Conservation (phyloP, 2,329 filamentous ascomycete species). For the Colletotrichum tropicale region DNA sequence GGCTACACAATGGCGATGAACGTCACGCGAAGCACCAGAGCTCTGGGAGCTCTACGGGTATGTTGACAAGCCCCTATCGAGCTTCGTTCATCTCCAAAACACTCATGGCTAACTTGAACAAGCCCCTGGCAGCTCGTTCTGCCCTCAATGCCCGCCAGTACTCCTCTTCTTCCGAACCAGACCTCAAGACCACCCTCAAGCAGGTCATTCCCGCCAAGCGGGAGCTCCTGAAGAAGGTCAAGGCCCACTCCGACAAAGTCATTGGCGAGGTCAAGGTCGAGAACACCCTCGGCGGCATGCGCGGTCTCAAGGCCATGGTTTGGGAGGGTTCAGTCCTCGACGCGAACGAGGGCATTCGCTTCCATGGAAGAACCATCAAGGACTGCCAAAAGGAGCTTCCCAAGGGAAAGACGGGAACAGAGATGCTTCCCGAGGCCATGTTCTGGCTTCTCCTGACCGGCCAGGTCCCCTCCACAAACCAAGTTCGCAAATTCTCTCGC, state of each 20-base stretch:
- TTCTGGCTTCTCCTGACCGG: constrained; percentile 98
- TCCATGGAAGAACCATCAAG: constrained; percentile 97
- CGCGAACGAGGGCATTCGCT: constrained; percentile 95
- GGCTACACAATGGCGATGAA: constrained; percentile 64
- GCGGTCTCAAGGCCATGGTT: constrained; percentile 95
- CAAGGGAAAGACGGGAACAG: constrained; percentile 88
- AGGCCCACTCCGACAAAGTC: constrained; percentile 79
- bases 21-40: constrained; percentile 64
- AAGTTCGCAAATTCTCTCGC: constrained; percentile 82
- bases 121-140: constrained; percentile 29
- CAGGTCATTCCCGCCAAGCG: constrained; percentile 89
- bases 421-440: constrained; percentile 99
- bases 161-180: constrained; percentile 77
- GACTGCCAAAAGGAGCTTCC: constrained; percentile 94
- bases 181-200: constrained; percentile 86
- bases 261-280: constrained; percentile 94
- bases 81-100: too few relatives aligned
- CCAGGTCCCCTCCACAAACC: constrained; percentile 81
- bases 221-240: constrained; percentile 92
- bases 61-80: constrained; percentile 24
- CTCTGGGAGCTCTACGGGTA: constrained; percentile 69
- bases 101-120: neutral
- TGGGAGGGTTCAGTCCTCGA: constrained; percentile 99
- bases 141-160: constrained; percentile 47
- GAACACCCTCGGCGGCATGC: constrained; percentile 95